Conservation (phyloP, 2,329 filamentous ascomycete genomes). For the Chaetomium sp. region DNA sequence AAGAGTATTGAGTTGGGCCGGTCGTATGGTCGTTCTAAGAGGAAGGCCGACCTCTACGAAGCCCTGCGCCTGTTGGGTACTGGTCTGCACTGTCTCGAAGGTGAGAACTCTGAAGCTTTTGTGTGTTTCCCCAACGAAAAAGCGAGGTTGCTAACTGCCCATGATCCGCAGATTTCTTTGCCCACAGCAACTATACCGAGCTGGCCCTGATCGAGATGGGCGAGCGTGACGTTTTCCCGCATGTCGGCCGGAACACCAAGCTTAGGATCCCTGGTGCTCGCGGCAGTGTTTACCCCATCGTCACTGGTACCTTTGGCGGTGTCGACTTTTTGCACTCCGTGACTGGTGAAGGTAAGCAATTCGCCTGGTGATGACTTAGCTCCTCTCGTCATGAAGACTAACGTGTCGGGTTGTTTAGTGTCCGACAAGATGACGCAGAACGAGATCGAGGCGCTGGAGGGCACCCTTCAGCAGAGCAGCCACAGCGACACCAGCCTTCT, state of each 20-base stretch:
- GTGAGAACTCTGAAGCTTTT: constrained; percentile 29
- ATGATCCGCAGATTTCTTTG: constrained; percentile 63
- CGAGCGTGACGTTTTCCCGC: constrained; percentile 74
- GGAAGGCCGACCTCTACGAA: constrained; percentile 77
- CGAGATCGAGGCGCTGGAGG: constrained; percentile 82
- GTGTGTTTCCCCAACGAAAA: neutral
- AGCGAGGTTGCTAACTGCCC: neutral
- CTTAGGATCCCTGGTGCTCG: constrained; percentile 63
- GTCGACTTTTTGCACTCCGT: constrained; percentile 93
- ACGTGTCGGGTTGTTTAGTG: constrained; percentile 38
- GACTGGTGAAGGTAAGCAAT: constrained; percentile 51
- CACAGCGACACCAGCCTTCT: constrained; percentile 66
- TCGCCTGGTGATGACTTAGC: neutral
- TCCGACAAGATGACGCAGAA: constrained; percentile 87
- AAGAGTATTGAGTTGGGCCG: constrained; percentile 75
- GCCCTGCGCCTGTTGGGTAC: constrained; percentile 81
- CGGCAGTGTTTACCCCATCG: constrained; percentile 65
- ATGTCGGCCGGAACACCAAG: constrained; percentile 70
- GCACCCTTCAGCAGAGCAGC: constrained; percentile 62
- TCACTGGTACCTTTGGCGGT: constrained; percentile 90
- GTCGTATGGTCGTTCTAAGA: constrained; percentile 57
- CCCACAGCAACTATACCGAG: constrained; percentile 90
- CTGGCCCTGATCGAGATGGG: constrained; percentile 82
- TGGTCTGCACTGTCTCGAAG: constrained; percentile 81
- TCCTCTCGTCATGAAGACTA: neutral